These are phyloP conservation scores for Solanum sitiens DNA, from an alignment of 257 asterid species.

Conservation along the genomic window DNA sequence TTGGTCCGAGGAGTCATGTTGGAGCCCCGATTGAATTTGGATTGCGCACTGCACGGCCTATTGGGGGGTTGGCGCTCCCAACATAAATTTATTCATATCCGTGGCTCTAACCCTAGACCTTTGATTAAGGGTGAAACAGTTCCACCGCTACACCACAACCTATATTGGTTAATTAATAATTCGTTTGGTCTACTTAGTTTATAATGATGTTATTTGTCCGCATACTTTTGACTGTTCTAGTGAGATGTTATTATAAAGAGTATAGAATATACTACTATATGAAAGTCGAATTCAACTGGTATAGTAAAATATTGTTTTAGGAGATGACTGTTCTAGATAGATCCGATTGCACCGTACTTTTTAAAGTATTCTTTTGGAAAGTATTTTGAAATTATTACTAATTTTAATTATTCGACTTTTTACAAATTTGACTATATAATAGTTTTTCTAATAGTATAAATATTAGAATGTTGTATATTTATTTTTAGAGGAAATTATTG, in stretches of 20 bases:
- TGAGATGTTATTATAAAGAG: not conserved
- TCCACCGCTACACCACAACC: accelerated
- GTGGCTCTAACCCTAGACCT: no score
- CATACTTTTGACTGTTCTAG: accelerated
- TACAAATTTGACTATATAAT: not conserved
- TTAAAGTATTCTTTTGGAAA: no score
- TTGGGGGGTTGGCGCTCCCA: no score
- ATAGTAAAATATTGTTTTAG: not conserved
- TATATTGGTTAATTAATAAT: no score
- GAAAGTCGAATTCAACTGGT: not conserved
- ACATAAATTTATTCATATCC: no score
- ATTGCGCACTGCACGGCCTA: no score
- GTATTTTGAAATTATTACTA: not conserved
- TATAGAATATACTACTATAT: not conserved
- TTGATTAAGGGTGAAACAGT: no score
- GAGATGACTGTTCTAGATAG: no score
- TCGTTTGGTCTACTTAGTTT: not conserved
- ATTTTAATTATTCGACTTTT: not conserved
- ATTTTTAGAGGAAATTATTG: not conserved
- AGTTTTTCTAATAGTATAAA: not conserved
- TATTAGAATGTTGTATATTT: not conserved
- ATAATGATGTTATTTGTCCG: not conserved
- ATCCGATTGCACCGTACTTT: no score
- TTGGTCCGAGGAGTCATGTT: no score
- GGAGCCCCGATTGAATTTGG: no score